phyloP scores from a whole-genome alignment of 164 flowering plant genomes.

The Kalanchoe fedtschenkoi region DNA sequence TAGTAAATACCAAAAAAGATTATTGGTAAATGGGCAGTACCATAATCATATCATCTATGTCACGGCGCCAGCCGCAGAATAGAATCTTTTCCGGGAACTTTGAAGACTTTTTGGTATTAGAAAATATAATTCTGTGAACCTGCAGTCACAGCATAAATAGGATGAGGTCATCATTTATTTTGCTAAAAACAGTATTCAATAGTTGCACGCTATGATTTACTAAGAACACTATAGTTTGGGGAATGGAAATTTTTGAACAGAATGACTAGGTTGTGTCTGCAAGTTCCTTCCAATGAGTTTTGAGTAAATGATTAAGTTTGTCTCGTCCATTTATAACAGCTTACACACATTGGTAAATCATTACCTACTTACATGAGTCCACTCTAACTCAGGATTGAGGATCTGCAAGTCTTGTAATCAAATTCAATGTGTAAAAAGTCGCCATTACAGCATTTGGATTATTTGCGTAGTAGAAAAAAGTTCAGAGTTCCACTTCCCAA shows the following conservation, averaged over 20 bases:
- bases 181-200: neutral
- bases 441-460: too few relatives aligned
- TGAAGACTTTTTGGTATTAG: constrained; percentile 36
- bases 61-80: constrained; percentile 97
- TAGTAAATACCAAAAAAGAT: neutral
- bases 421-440: too few relatives aligned
- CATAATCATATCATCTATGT: constrained; percentile 92
- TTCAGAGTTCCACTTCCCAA: too few relatives aligned
- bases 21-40: constrained; percentile 22
- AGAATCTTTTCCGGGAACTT: constrained; percentile 87
- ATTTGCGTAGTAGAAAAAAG: too few relatives aligned
- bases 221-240: neutral
- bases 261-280: neutral
- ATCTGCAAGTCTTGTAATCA: too few relatives aligned
- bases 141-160: constrained; percentile 23
- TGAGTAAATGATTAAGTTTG: too few relatives aligned
- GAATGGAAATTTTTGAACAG: neutral
- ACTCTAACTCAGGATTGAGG: too few relatives aligned
- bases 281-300: too few relatives aligned
- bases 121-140: constrained; percentile 43
- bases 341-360: too few relatives aligned
- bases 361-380: too few relatives aligned
- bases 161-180: neutral
- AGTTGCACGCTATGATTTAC: neutral
- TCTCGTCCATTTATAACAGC: too few relatives aligned